Evolutionary conservation across 2,329 filamentous ascomycete genomes (phyloP).

Genomic region (Magnaporthiopsis incrustans): DNA sequence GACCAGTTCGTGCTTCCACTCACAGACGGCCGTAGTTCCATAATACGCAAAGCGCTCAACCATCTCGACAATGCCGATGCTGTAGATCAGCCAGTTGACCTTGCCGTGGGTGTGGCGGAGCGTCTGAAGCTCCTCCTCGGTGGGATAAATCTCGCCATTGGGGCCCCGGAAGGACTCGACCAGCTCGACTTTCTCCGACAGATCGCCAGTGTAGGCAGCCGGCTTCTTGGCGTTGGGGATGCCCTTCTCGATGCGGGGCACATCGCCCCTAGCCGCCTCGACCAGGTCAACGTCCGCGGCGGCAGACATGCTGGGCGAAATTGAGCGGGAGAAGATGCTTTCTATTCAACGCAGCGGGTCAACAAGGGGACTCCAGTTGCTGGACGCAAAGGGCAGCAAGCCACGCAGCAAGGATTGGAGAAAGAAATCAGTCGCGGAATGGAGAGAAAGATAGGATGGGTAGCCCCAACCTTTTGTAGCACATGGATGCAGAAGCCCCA

Average conservation of each 20-base stretch:
- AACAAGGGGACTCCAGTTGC: not conserved
- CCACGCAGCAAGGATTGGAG: not conserved
- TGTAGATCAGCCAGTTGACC: slow-evolving; percentile 59
- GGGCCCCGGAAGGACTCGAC: slow-evolving; percentile 1
- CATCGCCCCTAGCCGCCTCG: slow-evolving; percentile 5
- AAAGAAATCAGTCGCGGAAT: not conserved
- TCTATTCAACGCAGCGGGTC: not conserved
- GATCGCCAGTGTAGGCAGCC: not conserved
- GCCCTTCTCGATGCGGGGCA: slow-evolving; percentile 3
- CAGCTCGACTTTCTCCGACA: not conserved
- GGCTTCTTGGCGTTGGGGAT: not conserved
- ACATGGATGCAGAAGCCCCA: not conserved
- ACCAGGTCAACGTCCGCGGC: slow-evolving; percentile 5
- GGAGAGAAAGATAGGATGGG: not conserved
- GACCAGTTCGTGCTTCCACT: not conserved
- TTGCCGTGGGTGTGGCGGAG: slow-evolving; percentile 56
- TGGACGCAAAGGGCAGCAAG: not conserved
- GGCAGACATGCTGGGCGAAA: slow-evolving; percentile 1
- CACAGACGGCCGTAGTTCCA: slow-evolving; percentile 51
- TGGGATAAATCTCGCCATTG: slow-evolving; percentile 29
- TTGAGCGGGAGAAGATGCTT: not conserved
- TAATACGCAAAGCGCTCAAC: slow-evolving; percentile 76
- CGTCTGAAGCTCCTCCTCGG: slow-evolving; percentile 52
- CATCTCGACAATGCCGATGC: slow-evolving; percentile 64
- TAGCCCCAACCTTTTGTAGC: not conserved